Evolutionary conservation across 2,329 filamentous ascomycete genomes (phyloP), one percentile per base, ranked within the genome.

Genomic region (Thielaviopsis populi): DNA sequence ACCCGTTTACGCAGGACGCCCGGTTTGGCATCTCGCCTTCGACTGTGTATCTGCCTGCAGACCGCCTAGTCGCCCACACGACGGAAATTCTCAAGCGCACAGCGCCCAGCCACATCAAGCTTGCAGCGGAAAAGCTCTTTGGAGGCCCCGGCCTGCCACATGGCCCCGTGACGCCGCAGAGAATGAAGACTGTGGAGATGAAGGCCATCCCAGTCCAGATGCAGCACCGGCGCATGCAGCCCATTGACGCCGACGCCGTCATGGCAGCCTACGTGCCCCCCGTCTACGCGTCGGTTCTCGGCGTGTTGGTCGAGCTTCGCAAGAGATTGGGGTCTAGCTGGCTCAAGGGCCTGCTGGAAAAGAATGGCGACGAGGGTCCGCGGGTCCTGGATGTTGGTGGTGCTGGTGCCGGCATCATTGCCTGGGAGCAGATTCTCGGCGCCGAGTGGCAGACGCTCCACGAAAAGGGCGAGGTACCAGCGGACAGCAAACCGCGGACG

Each of bases 361-460:
- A 83, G 68, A 77, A 77, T n/a, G 80, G 81, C 5, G 76, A 79
- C 30, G 73, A 77, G 53, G 78, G 81, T 1, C 78, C 87, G 19
- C 80, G 83, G 37, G 79, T 94, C 6, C 77, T 95, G 3, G 89
- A 95, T 71, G 85, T 84, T 3, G 89, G 89, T 7, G 83, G 83
- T 24, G 88, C 83, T 19, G 89, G 89, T 13, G 88, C 86, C 17
- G 88, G 83, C 10, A 74, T 90, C 41, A 74, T 88, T 3, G 89
- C 89, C 5, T 92, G 88, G 83, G 79, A 89, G 63, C 85, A 92
- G 68, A 79, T 97, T 10, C 69, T 95, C 15, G 79, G 84, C 67
- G 87, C 91, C 0, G 91, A 97, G 71, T 95, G 88, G 86, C 83
- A 88, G 62, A 71, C 86, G 0, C 80, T 91, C 74, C 80, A 71